Base-by-base conservation (phyloP, 2,329 filamentous ascomycete species). In the Talaromyces pinophilus region DNA sequence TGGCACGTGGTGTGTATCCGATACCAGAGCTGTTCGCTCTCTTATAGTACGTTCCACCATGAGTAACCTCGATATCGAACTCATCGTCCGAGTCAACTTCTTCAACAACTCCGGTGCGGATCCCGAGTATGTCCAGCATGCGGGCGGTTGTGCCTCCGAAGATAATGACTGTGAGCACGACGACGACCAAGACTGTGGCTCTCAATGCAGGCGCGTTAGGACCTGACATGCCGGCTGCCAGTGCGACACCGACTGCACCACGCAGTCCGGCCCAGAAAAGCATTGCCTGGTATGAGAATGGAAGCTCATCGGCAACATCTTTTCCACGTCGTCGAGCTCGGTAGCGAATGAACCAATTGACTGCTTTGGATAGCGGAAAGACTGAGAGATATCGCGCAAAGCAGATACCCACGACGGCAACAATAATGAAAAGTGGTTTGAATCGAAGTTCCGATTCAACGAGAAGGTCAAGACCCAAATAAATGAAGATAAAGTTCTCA, bases 401-500 rank as follows among this genome's bases (percentile, higher is more conserved):
- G 73, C 94, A 98, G 62, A 99, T 97, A 4, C 95, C 93, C 59
- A 94, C 82, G 3, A 97, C 89, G 0, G 94, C 94, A 71, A 99
- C 88, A 64, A 99, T 90, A 73, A 98, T 98, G 74, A 99, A 92
- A 2, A 97, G 87, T 0, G 95, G 95, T 75, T 97, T 96, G 81
- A 96, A 99, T 67, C 92, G 88, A 28, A 97, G 84, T 60, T 92
- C 88, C 62, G 88, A 89, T 73, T 98, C 93, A 2, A 95, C 97
- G 78, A 99, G 98, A 33, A 99, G 85, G 0, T 95, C 96, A 2
- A 99, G 84, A 5, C 95, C 95, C 0, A 99, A 87, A 75, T 99
- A 99, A 78, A 99, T 99, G 82, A 99, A 99, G 79, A 99, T 99
- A 77, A 99, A 99, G 79, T 99, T 99, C 81, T 99, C 95, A 0